Evolutionary conservation across 2,329 filamentous ascomycete species (phyloP).

Genomic region (Peltaster fructicola): DNA sequence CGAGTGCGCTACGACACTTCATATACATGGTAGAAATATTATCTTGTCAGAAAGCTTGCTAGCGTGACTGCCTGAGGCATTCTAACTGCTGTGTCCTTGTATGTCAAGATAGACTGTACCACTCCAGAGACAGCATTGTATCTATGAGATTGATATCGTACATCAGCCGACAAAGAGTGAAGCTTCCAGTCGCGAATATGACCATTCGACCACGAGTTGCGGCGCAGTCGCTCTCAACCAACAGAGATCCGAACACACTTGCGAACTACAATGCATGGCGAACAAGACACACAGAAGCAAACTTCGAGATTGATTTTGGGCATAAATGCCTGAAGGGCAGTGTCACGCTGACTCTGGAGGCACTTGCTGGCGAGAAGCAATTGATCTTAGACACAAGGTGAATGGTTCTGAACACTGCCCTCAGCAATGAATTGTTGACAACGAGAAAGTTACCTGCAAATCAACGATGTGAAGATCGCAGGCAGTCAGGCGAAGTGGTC

Average conservation of each 20-base stretch:
- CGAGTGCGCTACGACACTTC: too few species aligned
- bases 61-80: too few species aligned
- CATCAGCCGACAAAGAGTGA: too few species aligned
- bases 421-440: slow-evolving; percentile 4
- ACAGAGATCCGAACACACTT: slow-evolving; percentile 64
- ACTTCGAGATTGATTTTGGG: slow-evolving; percentile 71
- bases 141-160: too few species aligned
- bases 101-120: too few species aligned
- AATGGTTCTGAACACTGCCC: neutral
- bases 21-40: too few species aligned
- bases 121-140: too few species aligned
- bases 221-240: slow-evolving; percentile 17
- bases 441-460: slow-evolving; percentile 43
- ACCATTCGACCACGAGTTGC: too few species aligned
- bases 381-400: slow-evolving; percentile 71
- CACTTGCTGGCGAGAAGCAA: slow-evolving; percentile 51
- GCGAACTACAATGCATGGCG: slow-evolving; percentile 83
- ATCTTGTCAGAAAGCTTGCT: too few species aligned
- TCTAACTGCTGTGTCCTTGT: too few species aligned
- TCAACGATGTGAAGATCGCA: slow-evolving; percentile 54
- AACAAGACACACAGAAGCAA: slow-evolving; percentile 66
- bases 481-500: slow-evolving; percentile 49
- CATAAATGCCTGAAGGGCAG: slow-evolving; percentile 59
- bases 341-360: slow-evolving; percentile 60
- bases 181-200: too few species aligned